Percentiles rank a stretch among this genome's conserved stretches.
Conservation (phyloP, 306 rosid species). For the Begonia masoniana region DNA sequence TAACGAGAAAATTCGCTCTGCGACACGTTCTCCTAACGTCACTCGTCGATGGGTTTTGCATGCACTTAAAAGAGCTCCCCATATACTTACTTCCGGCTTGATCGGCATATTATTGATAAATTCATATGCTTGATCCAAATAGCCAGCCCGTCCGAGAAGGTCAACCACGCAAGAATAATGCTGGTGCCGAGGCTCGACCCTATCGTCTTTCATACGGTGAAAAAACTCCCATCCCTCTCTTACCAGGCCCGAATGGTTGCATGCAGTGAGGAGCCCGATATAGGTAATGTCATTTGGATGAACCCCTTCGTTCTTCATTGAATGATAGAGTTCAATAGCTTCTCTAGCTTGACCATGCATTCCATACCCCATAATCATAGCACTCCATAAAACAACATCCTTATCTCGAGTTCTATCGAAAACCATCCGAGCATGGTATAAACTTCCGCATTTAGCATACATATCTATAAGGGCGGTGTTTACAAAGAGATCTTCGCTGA, state of each 20-base stretch:
- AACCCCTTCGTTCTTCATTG: conserved; percentile 5
- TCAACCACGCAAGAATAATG: conserved; percentile 13
- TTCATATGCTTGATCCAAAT: conserved; percentile 9
- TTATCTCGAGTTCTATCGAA: conserved; percentile 3
- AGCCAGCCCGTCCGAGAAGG: conserved; percentile 15
- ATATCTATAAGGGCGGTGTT: conserved; percentile 11
- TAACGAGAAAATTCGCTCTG: conserved; percentile 8
- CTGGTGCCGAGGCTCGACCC: conserved; percentile 8
- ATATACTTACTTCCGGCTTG: conserved; percentile 11
- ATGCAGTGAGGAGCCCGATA: conserved; percentile 11
- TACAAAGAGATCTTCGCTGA: conserved; percentile 3
- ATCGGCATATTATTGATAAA: conserved; percentile 11
- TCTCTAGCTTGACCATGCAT: conserved; percentile 9
- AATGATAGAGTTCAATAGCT: conserved; percentile 9
- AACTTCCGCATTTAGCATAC: conserved; percentile 14
- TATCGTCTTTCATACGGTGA: conserved; percentile 3
- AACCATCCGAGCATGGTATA: conserved; percentile 6
- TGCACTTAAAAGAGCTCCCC: conserved; percentile 13
- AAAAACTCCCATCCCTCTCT: conserved; percentile 16
- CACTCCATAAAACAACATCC: conserved; percentile 13
- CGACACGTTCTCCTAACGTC: conserved; percentile 11
- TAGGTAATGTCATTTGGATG: conserved; percentile 4
- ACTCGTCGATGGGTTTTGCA: conserved; percentile 11
- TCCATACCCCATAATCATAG: conserved; percentile 14
- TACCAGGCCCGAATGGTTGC: conserved; percentile 11